Conservation (phyloP, 352 stramenopile species). For the Globisporangium alternatum region DNA sequence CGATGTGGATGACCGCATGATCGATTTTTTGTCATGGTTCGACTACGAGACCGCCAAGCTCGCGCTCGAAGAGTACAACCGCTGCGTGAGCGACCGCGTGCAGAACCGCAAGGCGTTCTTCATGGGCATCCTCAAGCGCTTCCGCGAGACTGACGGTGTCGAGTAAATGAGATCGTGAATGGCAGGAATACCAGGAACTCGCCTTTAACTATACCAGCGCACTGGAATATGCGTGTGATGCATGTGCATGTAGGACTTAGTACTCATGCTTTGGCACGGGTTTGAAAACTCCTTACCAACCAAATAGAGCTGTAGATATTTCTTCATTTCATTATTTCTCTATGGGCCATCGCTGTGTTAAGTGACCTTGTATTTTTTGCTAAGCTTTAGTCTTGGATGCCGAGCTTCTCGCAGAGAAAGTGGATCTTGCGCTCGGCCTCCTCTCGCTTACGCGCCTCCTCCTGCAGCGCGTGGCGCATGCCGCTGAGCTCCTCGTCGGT, state of each 20-base stretch:
- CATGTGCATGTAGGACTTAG: not conserved
- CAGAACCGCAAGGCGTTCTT: conserved; percentile 87
- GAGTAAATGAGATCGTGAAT: conserved; percentile 37
- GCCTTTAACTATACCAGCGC: not conserved
- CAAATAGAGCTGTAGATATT: conserved; percentile 9
- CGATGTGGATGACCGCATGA: conserved; percentile 85
- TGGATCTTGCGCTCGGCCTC: conserved; percentile 37
- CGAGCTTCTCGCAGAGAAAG: conserved; percentile 44
- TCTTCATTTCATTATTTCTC: not conserved
- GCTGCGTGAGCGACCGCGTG: conserved; percentile 66
- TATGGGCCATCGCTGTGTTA: not conserved
- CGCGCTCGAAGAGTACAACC: conserved; percentile 79
- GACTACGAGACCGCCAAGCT: conserved; percentile 87
- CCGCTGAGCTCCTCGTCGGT: conserved; percentile 27
- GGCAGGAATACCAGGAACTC: not conserved
- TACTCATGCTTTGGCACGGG: not conserved
- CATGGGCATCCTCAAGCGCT: conserved; percentile 89
- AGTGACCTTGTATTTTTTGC: not conserved
- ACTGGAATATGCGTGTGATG: not conserved
- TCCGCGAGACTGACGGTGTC: conserved; percentile 72
- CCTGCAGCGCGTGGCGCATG: conserved; percentile 25
- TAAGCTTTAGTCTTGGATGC: conserved; percentile 20
- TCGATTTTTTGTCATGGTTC: conserved; percentile 87
- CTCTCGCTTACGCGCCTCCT: conserved; percentile 37
- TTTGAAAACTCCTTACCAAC: not conserved